Evolutionary conservation across 1,284 basidiomycete species (phyloP), one percentile per base, ranked within the genome.

Genomic region (Rhodofomes roseus): DNA sequence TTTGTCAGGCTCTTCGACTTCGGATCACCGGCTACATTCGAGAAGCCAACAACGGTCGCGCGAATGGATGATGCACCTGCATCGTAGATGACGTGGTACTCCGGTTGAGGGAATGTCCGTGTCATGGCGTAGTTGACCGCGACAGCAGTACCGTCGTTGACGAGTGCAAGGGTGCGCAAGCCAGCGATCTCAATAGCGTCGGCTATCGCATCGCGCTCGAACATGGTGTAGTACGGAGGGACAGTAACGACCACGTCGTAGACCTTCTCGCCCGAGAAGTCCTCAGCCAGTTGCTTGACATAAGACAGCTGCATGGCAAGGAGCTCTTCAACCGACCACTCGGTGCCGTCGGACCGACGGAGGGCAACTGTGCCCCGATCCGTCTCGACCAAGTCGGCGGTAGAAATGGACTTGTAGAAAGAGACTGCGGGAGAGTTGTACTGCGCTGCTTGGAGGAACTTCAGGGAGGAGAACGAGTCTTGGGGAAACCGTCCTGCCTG

Each of bases 101-200:
- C 95, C 20, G 87, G 87, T 1, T 74, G 77, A 1, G 88, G 77
- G 79, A 99, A 99, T 0, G 84, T 83, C 39, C 96, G 85, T 1
- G 94, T 95, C 92, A 98, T 97, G 40, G 96, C 96, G 70, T 94
- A 99, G 79, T 97, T 97, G 65, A 98, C 82, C 8, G 92, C 95
- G 29, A 95, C 89, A 6, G 93, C 94, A 0, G 93, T 90, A 44
- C 96, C 96, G 71, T 99, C 97, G 66, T 95, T 92, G 61, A 99
- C 86, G 62, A 99, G 81, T 0, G 91, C 87, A 27, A 96, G 77
- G 2, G 92, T 90, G 20, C 85, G 85, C 61, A 99, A 77, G 1
- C 96, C 96, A 22, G 95, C 87, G 54, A 98, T 86, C 70, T 95
- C 93, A 44, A 95, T 85, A 2, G 96, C 93, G 74, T 99, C 96